Evolutionary conservation across 257 asterid genomes (phyloP), one percentile per base, ranked within the genome.

Genomic region (Euphrasia confusa): DNA sequence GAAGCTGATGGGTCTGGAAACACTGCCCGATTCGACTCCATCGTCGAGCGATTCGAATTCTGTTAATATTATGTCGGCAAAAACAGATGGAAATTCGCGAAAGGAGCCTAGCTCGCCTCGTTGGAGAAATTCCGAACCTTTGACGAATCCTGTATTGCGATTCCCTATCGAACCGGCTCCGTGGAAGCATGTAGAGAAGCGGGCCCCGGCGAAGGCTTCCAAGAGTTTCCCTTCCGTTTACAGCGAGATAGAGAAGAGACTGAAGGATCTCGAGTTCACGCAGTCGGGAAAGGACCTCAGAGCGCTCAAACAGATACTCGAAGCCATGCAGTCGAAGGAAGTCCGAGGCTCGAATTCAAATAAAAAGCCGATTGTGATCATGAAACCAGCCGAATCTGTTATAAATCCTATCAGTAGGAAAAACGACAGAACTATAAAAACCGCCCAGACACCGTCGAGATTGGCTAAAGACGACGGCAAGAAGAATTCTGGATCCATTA

Each of bases 151-250:
- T 4, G 65, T 83, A 70, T 73, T 88, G 2, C 72, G 83, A 66
- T 79, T 88, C 77, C 95, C 98, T 1, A 80, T 88, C 21, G 96
- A 91, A 74, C 95, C 95, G 15, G 96, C 98, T 4, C 96, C 95
- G 0, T 91, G 98, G 98, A 84, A 75, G 73, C 95, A 77, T 47
- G n/a, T n/a, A n/a, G n/a, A n/a, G n/a, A n/a, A n/a, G n/a, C n/a
- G n/a, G n/a, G n/a, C n/a, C n/a, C n/a, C n/a, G n/a, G n/a, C n/a
- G n/a, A n/a, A n/a, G 79, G 68, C 75, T 35, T 56, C 80, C 2
- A 70, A 61, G 57, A 61, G 75, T 3, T 73, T 83, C 67, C 87
- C 94, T 67, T 86, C 97, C 13, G 95, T 92, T 77, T 87, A 89
- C 69, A 77, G 96, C 52, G 97, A 92, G 85, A 85, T 92, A 6